Evolutionary conservation across 768 basidiomycete species (phyloP).

Genomic region (Suillus subaureus): DNA sequence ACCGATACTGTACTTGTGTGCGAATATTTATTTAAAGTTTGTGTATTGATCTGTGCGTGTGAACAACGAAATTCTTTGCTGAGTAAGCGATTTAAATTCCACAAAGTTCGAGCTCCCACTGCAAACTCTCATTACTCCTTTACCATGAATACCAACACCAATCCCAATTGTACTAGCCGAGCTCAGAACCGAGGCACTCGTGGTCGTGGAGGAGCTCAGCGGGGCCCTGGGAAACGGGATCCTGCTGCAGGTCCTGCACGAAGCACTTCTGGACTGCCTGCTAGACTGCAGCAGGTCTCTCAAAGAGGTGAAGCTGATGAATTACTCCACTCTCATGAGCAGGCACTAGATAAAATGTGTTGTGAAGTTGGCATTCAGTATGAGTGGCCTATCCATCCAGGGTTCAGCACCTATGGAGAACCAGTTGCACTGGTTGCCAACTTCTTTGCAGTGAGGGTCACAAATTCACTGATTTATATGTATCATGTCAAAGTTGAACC

Average conservation of each 20-base stretch:
- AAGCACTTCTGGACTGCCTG: background rate
- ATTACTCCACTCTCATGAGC: background rate
- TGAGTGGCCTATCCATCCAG: slow-evolving; percentile 40
- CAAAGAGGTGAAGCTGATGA: background rate
- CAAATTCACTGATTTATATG: slow-evolving; percentile 39
- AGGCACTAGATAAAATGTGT: background rate
- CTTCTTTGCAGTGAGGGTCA: slow-evolving; percentile 43
- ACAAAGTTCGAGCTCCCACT: no score
- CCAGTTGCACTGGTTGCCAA: slow-evolving; percentile 43
- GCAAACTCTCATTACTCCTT: background rate
- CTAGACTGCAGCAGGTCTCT: background rate
- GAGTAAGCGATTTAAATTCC: background rate
- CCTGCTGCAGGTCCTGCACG: background rate
- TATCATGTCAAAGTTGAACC: slow-evolving; percentile 39
- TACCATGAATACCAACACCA: background rate
- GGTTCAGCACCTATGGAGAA: slow-evolving; percentile 37
- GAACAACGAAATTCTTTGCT: background rate
- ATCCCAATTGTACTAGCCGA: background rate
- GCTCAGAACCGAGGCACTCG: background rate
- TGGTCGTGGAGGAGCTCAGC: background rate
- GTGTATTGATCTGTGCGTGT: background rate
- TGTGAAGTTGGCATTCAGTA: slow-evolving; percentile 18
- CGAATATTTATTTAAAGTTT: background rate
- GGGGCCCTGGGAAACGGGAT: background rate
- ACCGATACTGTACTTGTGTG: background rate